These are phyloP conservation scores for Botrytis squamosa DNA, from an alignment of 2,329 filamentous ascomycete species.

Conservation along the genomic window DNA sequence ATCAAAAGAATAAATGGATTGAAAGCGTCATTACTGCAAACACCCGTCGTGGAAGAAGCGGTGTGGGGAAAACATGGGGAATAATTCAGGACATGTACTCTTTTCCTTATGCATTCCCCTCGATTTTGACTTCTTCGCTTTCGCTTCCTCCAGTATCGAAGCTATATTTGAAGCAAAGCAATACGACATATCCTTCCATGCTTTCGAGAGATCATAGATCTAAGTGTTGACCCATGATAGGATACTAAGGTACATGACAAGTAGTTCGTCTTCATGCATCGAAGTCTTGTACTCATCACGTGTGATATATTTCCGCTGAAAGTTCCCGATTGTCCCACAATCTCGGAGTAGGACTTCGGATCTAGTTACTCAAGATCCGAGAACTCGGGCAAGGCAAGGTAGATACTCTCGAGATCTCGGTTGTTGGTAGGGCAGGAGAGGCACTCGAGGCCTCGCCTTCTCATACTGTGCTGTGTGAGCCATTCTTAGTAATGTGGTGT, in stretches of 20 bases:
- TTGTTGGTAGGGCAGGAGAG: constrained; percentile 14
- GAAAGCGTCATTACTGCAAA: constrained; percentile 6
- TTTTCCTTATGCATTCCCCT: background rate
- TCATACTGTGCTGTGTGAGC: background rate
- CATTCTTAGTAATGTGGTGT: background rate
- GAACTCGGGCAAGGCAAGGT: constrained; percentile 15
- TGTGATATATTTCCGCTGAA: constrained; percentile 18
- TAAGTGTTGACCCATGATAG: background rate
- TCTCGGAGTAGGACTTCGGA: constrained; percentile 14
- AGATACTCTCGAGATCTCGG: constrained; percentile 8
- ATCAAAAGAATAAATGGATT: background rate
- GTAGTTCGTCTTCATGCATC: constrained; percentile 1
- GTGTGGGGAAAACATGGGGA: constrained; percentile 12
- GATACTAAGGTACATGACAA: background rate
- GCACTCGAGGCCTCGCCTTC: constrained; percentile 3
- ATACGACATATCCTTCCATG: background rate
- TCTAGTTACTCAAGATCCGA: constrained; percentile 14
- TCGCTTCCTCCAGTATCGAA: constrained; percentile 5
- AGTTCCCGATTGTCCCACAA: constrained; percentile 15
- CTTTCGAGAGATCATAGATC: constrained; percentile 1
- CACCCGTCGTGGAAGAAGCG: constrained; percentile 12
- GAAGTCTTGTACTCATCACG: constrained; percentile 1
- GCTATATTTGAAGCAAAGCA: background rate
- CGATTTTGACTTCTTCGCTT: background rate
- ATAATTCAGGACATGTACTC: background rate